Evolutionary conservation across 257 asterid genomes (phyloP).

Genomic region (Nicotiana benthamiana): DNA sequence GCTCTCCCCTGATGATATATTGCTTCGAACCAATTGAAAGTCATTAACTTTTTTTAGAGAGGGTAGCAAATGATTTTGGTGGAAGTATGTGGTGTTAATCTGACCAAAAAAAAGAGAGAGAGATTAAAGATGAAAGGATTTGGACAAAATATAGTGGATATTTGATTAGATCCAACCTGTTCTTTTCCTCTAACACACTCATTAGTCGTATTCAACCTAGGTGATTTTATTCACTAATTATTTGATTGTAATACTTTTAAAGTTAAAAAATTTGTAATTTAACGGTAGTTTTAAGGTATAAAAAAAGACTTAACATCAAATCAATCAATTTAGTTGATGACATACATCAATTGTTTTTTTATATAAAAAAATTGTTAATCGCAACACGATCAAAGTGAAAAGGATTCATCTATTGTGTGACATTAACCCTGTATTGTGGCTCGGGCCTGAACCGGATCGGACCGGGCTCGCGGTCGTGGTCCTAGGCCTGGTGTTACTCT

Average conservation of each 20-base stretch:
- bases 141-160: slow-evolving; percentile 44
- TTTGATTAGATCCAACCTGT: slow-evolving; percentile 35
- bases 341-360: too few relatives aligned
- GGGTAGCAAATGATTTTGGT: slow-evolving; percentile 11
- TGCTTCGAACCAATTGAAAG: slow-evolving; percentile 3
- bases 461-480: too few relatives aligned
- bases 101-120: slow-evolving; percentile 5
- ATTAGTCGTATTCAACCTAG: slow-evolving; percentile 5
- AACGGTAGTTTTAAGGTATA: neutral
- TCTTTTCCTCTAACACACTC: slow-evolving; percentile 13
- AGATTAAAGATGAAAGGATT: slow-evolving; percentile 18
- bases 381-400: too few relatives aligned
- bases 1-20: neutral
- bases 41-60: neutral
- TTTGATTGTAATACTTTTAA: neutral
- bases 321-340: too few relatives aligned
- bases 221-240: neutral
- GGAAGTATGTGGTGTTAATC: slow-evolving; percentile 25
- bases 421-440: too few relatives aligned
- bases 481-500: too few relatives aligned
- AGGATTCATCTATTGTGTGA: too few relatives aligned
- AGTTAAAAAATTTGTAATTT: neutral
- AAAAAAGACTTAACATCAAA: neutral
- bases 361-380: too few relatives aligned
- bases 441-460: too few relatives aligned